These are phyloP conservation scores for Crithidia bombi DNA, from an alignment of 208 protist genomes.

Conservation along the genomic window DNA sequence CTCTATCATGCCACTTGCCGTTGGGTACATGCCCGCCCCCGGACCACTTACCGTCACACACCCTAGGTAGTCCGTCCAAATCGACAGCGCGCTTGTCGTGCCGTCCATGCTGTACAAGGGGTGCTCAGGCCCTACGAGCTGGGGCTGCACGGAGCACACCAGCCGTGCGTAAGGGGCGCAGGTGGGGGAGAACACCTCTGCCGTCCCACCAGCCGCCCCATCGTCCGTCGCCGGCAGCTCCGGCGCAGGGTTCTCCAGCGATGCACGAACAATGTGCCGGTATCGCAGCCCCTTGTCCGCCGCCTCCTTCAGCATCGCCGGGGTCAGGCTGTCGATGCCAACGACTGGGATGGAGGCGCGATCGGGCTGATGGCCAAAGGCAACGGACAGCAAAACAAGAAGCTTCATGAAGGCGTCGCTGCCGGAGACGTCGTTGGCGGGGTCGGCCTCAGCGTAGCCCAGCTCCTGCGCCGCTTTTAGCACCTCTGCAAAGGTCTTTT, in stretches of 20 bases:
- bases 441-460: slow-evolving; percentile 52
- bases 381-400: slow-evolving; percentile 31
- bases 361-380: slow-evolving; percentile 37
- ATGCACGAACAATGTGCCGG: slow-evolving; percentile 36
- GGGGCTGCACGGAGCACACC: slow-evolving; percentile 29
- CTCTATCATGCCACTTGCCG: slow-evolving; percentile 47
- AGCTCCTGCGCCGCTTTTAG: slow-evolving; percentile 37
- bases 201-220: background rate
- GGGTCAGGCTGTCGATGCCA: slow-evolving; percentile 40
- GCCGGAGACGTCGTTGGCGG: slow-evolving; percentile 41
- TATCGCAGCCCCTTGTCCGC: slow-evolving; percentile 34
- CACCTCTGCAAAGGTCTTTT: slow-evolving; percentile 35
- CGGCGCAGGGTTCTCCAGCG: slow-evolving; percentile 8
- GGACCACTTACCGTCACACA: slow-evolving; percentile 35
- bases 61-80: slow-evolving; percentile 40
- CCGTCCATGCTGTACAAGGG: slow-evolving; percentile 40
- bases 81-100: slow-evolving; percentile 37
- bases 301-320: slow-evolving; percentile 32
- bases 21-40: slow-evolving; percentile 46
- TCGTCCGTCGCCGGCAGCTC: background rate
- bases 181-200: slow-evolving; percentile 10
- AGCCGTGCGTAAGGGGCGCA: slow-evolving; percentile 4
- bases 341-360: slow-evolving; percentile 34
- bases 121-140: slow-evolving; percentile 35
- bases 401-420: slow-evolving; percentile 49